These are phyloP conservation scores for Chloranthus sessilifolius DNA, from an alignment of 164 flowering plant genomes.

Conservation along the genomic window DNA sequence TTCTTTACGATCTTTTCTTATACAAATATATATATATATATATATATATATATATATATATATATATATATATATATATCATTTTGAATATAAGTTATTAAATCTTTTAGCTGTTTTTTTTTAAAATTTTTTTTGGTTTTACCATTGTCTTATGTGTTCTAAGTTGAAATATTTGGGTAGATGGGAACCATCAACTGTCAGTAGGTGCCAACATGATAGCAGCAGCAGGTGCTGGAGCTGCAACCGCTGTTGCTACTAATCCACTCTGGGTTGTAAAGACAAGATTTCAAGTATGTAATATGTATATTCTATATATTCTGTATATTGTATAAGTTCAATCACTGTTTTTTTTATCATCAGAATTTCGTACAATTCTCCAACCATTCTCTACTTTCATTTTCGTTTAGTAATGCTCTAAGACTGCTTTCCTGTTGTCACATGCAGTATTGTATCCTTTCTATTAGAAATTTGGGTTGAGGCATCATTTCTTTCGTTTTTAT, in stretches of 20 bases:
- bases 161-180: conserved; percentile 27
- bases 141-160: not conserved
- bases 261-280: conserved; percentile 99
- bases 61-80: too few relatives aligned
- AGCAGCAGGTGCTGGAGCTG: conserved; percentile 96
- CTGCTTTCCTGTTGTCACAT: not conserved
- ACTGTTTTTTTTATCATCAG: not conserved
- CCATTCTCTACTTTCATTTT: not conserved
- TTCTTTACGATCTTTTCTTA: not conserved
- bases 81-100: not conserved
- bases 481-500: too few relatives aligned
- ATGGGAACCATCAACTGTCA: conserved; percentile 63
- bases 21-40: too few relatives aligned
- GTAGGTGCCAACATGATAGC: conserved; percentile 88
- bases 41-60: too few relatives aligned
- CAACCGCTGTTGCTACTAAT: conserved; percentile 79
- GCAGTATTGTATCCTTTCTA: too few relatives aligned
- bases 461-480: too few relatives aligned
- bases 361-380: too few relatives aligned
- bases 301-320: too few relatives aligned
- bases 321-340: too few relatives aligned
- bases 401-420: not conserved
- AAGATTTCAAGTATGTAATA: conserved; percentile 81
- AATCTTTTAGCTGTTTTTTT: not conserved
- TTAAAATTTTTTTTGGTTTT: not conserved